Evolutionary conservation across 2,329 filamentous ascomycete genomes (phyloP).

Genomic region (Rosellinia necatrix): DNA sequence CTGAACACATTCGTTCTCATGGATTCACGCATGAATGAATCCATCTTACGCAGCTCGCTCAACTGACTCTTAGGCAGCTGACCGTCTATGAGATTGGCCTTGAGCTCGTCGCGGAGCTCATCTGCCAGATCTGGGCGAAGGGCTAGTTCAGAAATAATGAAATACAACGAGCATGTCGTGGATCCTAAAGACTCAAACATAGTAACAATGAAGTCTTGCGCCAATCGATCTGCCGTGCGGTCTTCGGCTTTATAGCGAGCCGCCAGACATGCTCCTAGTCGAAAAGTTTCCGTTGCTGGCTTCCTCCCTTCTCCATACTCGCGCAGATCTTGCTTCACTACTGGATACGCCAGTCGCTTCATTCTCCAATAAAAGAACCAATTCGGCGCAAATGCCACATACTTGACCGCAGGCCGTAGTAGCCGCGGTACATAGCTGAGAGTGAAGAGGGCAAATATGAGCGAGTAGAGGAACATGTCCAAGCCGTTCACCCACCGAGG

Average conservation of each 20-base stretch:
- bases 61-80: slow-evolving; percentile 28
- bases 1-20: slow-evolving; percentile 23
- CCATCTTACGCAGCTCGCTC: slow-evolving; percentile 32
- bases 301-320: not conserved
- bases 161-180: slow-evolving; percentile 17
- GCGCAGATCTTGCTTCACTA: slow-evolving; percentile 14
- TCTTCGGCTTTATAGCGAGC: slow-evolving; percentile 14
- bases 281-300: not conserved
- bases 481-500: slow-evolving; percentile 16
- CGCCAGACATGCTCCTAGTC: slow-evolving; percentile 8
- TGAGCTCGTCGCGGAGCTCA: slow-evolving; percentile 21
- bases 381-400: slow-evolving; percentile 10
- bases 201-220: slow-evolving; percentile 22
- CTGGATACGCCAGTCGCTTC: slow-evolving; percentile 10
- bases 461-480: not conserved
- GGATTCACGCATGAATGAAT: slow-evolving; percentile 34
- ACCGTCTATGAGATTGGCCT: slow-evolving; percentile 13
- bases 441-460: slow-evolving; percentile 11
- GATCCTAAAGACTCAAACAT: slow-evolving; percentile 24
- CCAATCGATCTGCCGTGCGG: not conserved
- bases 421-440: slow-evolving; percentile 1
- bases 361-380: slow-evolving; percentile 22
- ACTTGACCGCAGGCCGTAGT: slow-evolving; percentile 17
- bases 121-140: slow-evolving; percentile 11
- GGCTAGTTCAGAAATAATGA: slow-evolving; percentile 21